Conservation (phyloP, 352 stramenopile species). For the Phytophthora ohioensis region DNA sequence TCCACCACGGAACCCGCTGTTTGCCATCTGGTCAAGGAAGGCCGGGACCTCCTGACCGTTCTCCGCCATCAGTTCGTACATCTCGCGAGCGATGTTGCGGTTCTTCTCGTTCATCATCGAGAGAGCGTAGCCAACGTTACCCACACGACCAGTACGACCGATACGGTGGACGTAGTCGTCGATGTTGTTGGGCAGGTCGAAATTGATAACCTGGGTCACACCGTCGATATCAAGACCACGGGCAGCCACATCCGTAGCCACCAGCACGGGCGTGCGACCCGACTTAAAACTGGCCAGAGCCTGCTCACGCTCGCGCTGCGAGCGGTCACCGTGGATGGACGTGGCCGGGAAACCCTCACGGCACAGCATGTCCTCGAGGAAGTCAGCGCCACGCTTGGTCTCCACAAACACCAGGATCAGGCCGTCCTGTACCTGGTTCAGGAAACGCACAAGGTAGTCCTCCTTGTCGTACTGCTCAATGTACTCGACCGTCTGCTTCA, state of each 20-base stretch:
- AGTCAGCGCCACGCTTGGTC: slow-evolving; percentile 98
- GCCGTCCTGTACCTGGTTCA: slow-evolving; percentile 93
- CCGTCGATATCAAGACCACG: slow-evolving; percentile 99
- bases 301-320: slow-evolving; percentile 95
- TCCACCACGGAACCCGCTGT: slow-evolving; percentile 76
- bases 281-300: slow-evolving; percentile 94
- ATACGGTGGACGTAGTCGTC: slow-evolving; percentile 99
- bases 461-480: slow-evolving; percentile 98
- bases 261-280: slow-evolving; percentile 93
- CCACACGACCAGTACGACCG: slow-evolving; percentile 98
- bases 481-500: slow-evolving; percentile 98
- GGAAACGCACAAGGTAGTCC: slow-evolving; percentile 95
- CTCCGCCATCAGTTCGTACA: slow-evolving; percentile 97
- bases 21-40: slow-evolving; percentile 96
- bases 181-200: slow-evolving; percentile 98
- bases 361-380: slow-evolving; percentile 96
- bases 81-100: slow-evolving; percentile 96
- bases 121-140: slow-evolving; percentile 97
- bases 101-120: slow-evolving; percentile 99
- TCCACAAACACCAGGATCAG: slow-evolving; percentile 99
- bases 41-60: slow-evolving; percentile 95
- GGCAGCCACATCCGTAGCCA: slow-evolving; percentile 98
- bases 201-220: slow-evolving; percentile 98
- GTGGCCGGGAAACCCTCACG: slow-evolving; percentile 91
- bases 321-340: slow-evolving; percentile 98